Percentiles rank a stretch among this genome's conserved stretches.
Evolutionary conservation across 768 basidiomycete genomes (phyloP).

Genomic region (Lentinula raphanica): DNA sequence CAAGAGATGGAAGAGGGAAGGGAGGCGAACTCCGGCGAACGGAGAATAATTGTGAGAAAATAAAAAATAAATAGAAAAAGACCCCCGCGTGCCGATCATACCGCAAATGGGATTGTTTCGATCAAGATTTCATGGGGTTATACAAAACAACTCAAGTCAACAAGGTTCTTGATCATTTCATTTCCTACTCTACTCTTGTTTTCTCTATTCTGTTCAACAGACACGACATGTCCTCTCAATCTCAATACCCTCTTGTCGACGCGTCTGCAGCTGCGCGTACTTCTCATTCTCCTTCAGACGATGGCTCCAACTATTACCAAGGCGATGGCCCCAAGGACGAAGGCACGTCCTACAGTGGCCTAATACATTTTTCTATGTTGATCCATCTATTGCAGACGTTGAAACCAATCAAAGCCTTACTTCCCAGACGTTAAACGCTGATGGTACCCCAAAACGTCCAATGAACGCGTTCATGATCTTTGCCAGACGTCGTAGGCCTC

Average conservation of each 20-base stretch:
- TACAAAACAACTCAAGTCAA: background rate
- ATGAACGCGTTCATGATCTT: constrained; percentile 97
- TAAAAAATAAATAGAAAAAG: background rate
- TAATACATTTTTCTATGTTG: constrained; percentile 11
- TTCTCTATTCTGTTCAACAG: background rate
- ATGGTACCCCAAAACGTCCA: constrained; percentile 84
- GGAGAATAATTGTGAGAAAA: background rate
- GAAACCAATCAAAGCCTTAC: constrained; percentile 27
- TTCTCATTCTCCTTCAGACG: constrained; percentile 56
- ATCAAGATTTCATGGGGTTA: background rate
- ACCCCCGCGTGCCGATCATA: constrained; percentile 2
- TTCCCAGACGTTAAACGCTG: constrained; percentile 76
- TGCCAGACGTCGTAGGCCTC: constrained; percentile 73
- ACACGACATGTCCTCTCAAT: constrained; percentile 1
- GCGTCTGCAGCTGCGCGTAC: constrained; percentile 28
- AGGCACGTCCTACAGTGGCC: constrained; percentile 27
- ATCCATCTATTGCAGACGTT: constrained; percentile 18
- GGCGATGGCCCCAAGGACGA: constrained; percentile 42
- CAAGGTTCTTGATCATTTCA: constrained; percentile 4
- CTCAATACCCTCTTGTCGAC: constrained; percentile 1
- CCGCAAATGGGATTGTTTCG: constrained; percentile 2
- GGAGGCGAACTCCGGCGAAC: background rate
- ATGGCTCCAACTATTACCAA: constrained; percentile 33
- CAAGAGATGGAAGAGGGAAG: background rate
- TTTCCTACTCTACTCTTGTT: background rate